Evolutionary conservation across 345 rosid genomes (phyloP).

Genomic region (Sapria himalayana): DNA sequence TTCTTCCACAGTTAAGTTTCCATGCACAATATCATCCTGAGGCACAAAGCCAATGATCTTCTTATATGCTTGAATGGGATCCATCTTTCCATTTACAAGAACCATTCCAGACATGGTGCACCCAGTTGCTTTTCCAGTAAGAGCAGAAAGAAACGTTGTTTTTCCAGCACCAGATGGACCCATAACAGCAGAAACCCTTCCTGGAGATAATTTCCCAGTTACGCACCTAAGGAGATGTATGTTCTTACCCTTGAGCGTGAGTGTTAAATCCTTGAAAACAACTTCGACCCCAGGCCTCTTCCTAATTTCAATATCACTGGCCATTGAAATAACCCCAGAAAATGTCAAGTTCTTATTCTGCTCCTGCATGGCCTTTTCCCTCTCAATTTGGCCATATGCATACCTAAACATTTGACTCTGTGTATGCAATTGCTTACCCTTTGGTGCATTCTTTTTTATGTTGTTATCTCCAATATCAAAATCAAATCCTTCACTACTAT

Average conservation of each 20-base stretch:
- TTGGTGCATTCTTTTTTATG: slow-evolving; percentile 45
- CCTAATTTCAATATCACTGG: slow-evolving; percentile 40
- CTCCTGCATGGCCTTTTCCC: slow-evolving; percentile 80
- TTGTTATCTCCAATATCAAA: slow-evolving; percentile 65
- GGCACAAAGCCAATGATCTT: slow-evolving; percentile 90
- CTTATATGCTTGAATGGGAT: slow-evolving; percentile 67
- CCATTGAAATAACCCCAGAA: slow-evolving; percentile 81
- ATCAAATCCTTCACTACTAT: slow-evolving; percentile 44
- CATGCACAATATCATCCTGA: slow-evolving; percentile 97
- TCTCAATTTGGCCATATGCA: slow-evolving; percentile 82
- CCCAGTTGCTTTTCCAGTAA: slow-evolving; percentile 73
- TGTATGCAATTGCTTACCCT: slow-evolving; percentile 61
- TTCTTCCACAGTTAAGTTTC: slow-evolving; percentile 91
- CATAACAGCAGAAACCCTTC: slow-evolving; percentile 91
- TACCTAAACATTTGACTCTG: slow-evolving; percentile 94
- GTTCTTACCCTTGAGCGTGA: slow-evolving; percentile 61
- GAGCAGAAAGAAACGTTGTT: slow-evolving; percentile 85
- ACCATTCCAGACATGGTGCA: slow-evolving; percentile 52
- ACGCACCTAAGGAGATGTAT: slow-evolving; percentile 72
- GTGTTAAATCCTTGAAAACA: slow-evolving; percentile 57
- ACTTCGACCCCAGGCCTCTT: slow-evolving; percentile 73
- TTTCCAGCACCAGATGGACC: slow-evolving; percentile 99
- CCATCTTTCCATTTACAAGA: slow-evolving; percentile 70
- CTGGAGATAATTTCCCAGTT: slow-evolving; percentile 76
- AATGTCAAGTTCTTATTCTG: slow-evolving; percentile 68